Evolutionary conservation across 768 basidiomycete species (phyloP).

Genomic region (Trametes punicea): DNA sequence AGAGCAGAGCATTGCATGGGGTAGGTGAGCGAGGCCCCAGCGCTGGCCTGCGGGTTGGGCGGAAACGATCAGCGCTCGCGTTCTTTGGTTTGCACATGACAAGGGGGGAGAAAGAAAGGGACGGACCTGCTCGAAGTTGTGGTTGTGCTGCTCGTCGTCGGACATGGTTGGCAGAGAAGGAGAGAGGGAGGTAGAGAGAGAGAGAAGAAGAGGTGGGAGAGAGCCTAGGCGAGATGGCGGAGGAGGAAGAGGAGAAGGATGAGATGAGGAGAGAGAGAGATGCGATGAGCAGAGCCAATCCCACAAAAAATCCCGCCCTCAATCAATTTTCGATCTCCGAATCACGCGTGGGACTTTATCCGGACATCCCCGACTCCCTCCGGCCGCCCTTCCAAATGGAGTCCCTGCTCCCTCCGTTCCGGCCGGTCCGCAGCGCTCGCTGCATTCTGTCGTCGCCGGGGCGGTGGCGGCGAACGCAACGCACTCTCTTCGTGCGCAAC

Average conservation of each 20-base stretch:
- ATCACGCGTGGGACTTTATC: conserved; percentile 24
- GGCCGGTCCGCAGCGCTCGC: background rate
- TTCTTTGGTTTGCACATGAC: conserved; percentile 3
- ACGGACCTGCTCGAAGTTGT: conserved; percentile 78
- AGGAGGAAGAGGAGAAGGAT: conserved; percentile 9
- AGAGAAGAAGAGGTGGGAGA: conserved; percentile 25
- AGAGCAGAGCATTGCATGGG: conserved; percentile 97
- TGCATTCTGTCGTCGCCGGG: background rate
- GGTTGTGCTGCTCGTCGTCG: conserved; percentile 87
- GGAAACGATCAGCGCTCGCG: conserved; percentile 10
- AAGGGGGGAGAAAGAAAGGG: conserved; percentile 8
- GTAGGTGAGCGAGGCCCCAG: conserved; percentile 76
- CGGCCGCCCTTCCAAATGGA: background rate
- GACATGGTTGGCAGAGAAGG: conserved; percentile 55
- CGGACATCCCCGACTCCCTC: conserved; percentile 24
- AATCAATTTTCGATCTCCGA: conserved; percentile 42
- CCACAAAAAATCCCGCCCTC: conserved; percentile 19
- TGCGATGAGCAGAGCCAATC: background rate
- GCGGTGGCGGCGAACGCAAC: background rate
- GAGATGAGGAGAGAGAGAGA: conserved; percentile 6
- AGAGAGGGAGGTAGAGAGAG: conserved; percentile 28
- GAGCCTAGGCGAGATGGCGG: conserved; percentile 21
- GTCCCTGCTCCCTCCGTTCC: conserved; percentile 1
- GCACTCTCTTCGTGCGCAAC: background rate
- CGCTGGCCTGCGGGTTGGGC: conserved; percentile 46